phyloP scores from a whole-genome alignment of 208 protist species.

The Leishmania mexicana region DNA sequence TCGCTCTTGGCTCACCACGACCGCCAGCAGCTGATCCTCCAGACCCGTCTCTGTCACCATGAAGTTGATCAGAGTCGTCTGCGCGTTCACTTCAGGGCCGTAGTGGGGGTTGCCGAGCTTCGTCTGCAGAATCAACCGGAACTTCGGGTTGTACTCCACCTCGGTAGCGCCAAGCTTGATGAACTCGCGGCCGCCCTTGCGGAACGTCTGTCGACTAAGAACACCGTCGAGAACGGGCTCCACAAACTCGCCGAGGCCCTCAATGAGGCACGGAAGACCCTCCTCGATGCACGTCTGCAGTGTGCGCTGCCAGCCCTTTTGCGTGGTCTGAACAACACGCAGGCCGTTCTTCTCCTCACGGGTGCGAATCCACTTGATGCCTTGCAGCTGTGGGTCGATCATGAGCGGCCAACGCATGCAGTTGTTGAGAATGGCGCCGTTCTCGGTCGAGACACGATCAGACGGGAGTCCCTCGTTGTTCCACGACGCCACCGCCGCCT shows the following conservation, averaged over 20 bases:
- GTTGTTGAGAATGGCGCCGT: slow-evolving; percentile 96
- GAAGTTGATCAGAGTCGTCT: slow-evolving; percentile 99
- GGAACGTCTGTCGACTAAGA: slow-evolving; percentile 94
- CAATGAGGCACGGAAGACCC: slow-evolving; percentile 94
- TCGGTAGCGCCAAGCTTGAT: slow-evolving; percentile 97
- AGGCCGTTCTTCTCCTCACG: slow-evolving; percentile 95
- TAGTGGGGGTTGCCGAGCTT: slow-evolving; percentile 99
- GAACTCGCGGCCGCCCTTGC: slow-evolving; percentile 89
- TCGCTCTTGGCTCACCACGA: slow-evolving; percentile 97
- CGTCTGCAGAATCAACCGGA: slow-evolving; percentile 97
- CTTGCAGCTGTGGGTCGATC: slow-evolving; percentile 99
- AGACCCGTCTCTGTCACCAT: slow-evolving; percentile 98
- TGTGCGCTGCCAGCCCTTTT: slow-evolving; percentile 90
- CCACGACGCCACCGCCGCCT: slow-evolving; percentile 95
- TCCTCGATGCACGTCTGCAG: slow-evolving; percentile 94
- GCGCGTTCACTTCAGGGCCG: slow-evolving; percentile 98
- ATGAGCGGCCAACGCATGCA: slow-evolving; percentile 98
- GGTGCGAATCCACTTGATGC: slow-evolving; percentile 97
- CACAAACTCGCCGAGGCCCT: slow-evolving; percentile 96
- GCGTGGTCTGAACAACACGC: slow-evolving; percentile 92
- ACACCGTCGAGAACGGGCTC: slow-evolving; percentile 98
- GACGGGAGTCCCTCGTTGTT: slow-evolving; percentile 98
- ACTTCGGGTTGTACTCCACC: slow-evolving; percentile 96
- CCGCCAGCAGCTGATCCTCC: slow-evolving; percentile 98
- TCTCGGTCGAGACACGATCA: slow-evolving; percentile 97